A percentile compares a stretch with the other conserved stretches of the same genome.
phyloP scores from a whole-genome alignment of 2,329 filamentous ascomycete species.

The Stachybotrys chlorohalonatus region DNA sequence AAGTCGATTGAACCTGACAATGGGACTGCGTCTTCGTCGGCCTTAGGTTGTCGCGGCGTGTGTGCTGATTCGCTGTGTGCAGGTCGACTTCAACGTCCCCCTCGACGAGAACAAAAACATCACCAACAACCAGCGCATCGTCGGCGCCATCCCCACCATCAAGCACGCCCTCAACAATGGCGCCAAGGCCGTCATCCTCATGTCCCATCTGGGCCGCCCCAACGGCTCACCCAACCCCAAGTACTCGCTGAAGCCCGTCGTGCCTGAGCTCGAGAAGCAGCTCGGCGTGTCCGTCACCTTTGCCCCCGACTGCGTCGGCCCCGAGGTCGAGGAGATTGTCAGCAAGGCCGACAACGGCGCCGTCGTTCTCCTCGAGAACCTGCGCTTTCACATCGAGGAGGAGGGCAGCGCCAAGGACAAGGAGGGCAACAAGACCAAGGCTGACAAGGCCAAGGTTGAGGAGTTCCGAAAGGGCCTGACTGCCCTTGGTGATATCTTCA shows the following conservation, averaged over 20 bases:
- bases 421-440: slow-evolving; percentile 95
- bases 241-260: slow-evolving; percentile 90
- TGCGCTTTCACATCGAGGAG: slow-evolving; percentile 97
- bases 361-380: slow-evolving; percentile 89
- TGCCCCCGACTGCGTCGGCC: slow-evolving; percentile 81
- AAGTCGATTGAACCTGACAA: background rate
- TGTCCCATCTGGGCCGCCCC: slow-evolving; percentile 96
- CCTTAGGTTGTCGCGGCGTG: background rate
- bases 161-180: slow-evolving; percentile 86
- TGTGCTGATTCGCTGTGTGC: slow-evolving; percentile 1
- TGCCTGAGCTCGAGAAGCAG: slow-evolving; percentile 84
- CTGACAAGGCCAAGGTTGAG: slow-evolving; percentile 84
- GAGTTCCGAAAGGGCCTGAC: slow-evolving; percentile 94
- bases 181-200: slow-evolving; percentile 87
- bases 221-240: slow-evolving; percentile 84
- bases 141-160: slow-evolving; percentile 89
- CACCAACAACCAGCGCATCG: slow-evolving; percentile 98
- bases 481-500: slow-evolving; percentile 86
- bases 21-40: background rate
- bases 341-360: slow-evolving; percentile 73
- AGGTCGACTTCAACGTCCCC: slow-evolving; percentile 99
- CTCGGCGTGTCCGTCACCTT: slow-evolving; percentile 79
- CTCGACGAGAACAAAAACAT: slow-evolving; percentile 88
- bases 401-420: slow-evolving; percentile 93
- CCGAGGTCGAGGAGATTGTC: slow-evolving; percentile 82